phyloP scores from a whole-genome alignment of 1,284 basidiomycete genomes.

The Dichomitus squalens region DNA sequence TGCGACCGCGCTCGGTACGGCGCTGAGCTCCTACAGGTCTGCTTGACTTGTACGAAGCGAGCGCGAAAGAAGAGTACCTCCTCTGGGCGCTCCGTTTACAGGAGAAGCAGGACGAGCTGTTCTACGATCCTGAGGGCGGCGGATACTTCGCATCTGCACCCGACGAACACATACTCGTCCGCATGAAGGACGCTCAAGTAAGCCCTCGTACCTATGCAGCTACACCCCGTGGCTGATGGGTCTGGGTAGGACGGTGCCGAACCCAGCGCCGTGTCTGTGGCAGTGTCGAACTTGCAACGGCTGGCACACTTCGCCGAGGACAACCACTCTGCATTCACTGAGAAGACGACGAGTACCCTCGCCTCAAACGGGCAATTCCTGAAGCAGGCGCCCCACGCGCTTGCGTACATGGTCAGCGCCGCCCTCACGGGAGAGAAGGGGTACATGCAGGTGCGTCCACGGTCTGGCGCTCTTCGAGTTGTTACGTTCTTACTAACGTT shows the following conservation, averaged over 20 bases:
- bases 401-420: conserved; percentile 29
- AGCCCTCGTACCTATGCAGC: background rate
- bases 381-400: conserved; percentile 26
- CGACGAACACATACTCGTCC: conserved; percentile 41
- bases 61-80: conserved; percentile 37
- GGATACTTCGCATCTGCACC: conserved; percentile 45
- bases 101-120: conserved; percentile 43
- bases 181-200: conserved; percentile 43
- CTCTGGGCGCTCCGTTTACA: conserved; percentile 41
- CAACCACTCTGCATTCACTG: conserved; percentile 30
- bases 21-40: conserved; percentile 18
- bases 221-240: background rate
- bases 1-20: no score
- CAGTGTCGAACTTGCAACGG: conserved; percentile 42
- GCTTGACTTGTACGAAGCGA: conserved; percentile 43
- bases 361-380: conserved; percentile 29
- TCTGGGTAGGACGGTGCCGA: conserved; percentile 43
- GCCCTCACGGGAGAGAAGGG: conserved; percentile 26
- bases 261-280: conserved; percentile 42
- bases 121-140: conserved; percentile 42
- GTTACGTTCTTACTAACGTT: no score
- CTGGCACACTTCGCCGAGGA: conserved; percentile 39
- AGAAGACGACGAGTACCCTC: conserved; percentile 34
- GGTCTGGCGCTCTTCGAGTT: background rate
- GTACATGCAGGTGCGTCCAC: conserved; percentile 26